These are phyloP conservation scores for Pestalotiopsis sp. DNA, from an alignment of 2,329 filamentous ascomycete species.

Conservation along the genomic window DNA sequence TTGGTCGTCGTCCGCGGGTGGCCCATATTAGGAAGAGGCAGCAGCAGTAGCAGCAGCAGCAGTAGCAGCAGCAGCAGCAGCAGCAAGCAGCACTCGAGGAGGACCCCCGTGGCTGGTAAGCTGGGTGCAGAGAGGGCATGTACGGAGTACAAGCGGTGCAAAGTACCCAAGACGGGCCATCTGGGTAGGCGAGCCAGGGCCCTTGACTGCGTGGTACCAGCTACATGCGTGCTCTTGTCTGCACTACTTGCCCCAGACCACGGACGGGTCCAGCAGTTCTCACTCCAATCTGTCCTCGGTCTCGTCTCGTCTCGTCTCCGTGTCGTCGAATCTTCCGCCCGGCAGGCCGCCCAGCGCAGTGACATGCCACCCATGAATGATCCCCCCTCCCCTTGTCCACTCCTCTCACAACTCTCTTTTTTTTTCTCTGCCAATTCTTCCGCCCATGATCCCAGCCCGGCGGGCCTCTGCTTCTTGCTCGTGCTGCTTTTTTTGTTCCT, in stretches of 20 bases:
- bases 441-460: slow-evolving; percentile 11
- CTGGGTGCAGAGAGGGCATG: not conserved
- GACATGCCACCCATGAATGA: not conserved
- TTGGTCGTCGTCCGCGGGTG: not conserved
- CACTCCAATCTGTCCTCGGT: slow-evolving; percentile 7
- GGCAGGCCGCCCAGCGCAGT: not conserved
- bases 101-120: not conserved
- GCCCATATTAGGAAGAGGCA: not conserved
- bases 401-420: not conserved
- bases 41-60: not conserved
- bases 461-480: not conserved
- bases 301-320: not conserved
- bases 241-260: not conserved
- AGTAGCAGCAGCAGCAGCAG: not conserved
- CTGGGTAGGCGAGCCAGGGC: not conserved
- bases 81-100: not conserved
- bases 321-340: slow-evolving; percentile 8
- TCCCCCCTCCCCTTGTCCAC: slow-evolving; percentile 1
- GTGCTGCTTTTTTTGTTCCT: not conserved
- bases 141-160: not conserved
- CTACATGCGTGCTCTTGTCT: not conserved
- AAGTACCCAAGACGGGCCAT: slow-evolving; percentile 1
- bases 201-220: not conserved
- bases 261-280: not conserved
- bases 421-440: not conserved